Conservation (phyloP, 192 early-diverging fungal species). For the Podila minutissima region DNA sequence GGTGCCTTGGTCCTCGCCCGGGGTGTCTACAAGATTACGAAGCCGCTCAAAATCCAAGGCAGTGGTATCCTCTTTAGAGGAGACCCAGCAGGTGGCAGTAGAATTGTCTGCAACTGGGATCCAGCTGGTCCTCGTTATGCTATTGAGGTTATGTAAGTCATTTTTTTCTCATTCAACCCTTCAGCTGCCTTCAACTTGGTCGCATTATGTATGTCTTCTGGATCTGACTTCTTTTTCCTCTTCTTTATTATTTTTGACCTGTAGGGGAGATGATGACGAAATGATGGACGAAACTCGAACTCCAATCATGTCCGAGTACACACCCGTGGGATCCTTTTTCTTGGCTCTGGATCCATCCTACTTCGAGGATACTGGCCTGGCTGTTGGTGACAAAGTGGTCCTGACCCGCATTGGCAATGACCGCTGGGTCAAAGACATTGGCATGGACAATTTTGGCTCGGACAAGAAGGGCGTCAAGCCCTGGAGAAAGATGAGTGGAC, state of each 20-base stretch:
- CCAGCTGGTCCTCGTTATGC: slow-evolving; percentile 34
- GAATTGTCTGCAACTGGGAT: slow-evolving; percentile 50
- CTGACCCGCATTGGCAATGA: slow-evolving; percentile 51
- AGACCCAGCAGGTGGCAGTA: slow-evolving; percentile 46
- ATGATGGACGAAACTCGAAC: slow-evolving; percentile 29
- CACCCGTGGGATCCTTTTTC: slow-evolving; percentile 52
- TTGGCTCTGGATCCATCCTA: slow-evolving; percentile 29
- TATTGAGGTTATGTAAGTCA: slow-evolving; percentile 37
- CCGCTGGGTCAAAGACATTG: slow-evolving; percentile 54
- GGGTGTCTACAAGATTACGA: slow-evolving; percentile 48
- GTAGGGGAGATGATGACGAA: slow-evolving; percentile 38
- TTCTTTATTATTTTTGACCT: slow-evolving; percentile 1
- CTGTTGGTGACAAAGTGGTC: slow-evolving; percentile 48
- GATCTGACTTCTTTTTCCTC: neutral
- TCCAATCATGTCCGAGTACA: slow-evolving; percentile 49
- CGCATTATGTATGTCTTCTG: neutral
- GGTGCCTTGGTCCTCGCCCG: slow-evolving; percentile 44
- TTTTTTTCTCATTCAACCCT: no score
- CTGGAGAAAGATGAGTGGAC: slow-evolving; percentile 52
- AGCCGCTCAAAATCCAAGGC: slow-evolving; percentile 32
- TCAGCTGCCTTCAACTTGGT: neutral
- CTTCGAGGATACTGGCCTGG: slow-evolving; percentile 7
- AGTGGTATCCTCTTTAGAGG: slow-evolving; percentile 56
- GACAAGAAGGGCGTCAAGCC: slow-evolving; percentile 46
- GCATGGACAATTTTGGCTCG: slow-evolving; percentile 52